A percentile compares a stretch with the other conserved stretches of the same genome.
Conservation (phyloP, 345 rosid genomes). For the Arabidopsis suecica region DNA sequence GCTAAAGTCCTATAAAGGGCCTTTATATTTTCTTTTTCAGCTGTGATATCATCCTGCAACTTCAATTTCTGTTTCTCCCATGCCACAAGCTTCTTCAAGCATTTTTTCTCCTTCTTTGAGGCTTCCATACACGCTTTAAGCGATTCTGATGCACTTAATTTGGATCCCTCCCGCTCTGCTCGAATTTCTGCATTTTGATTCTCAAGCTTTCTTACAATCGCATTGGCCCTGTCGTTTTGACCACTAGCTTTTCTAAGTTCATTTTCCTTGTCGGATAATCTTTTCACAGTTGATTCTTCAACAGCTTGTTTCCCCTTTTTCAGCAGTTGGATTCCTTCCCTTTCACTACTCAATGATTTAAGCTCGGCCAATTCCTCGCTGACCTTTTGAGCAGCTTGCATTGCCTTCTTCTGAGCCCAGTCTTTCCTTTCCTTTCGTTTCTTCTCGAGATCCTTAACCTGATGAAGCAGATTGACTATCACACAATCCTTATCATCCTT, state of each 20-base stretch:
- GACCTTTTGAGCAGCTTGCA: constrained; percentile 93
- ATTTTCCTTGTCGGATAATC: constrained; percentile 75
- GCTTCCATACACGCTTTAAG: constrained; percentile 65
- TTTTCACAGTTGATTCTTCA: constrained; percentile 80
- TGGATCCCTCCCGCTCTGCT: constrained; percentile 91
- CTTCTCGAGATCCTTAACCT: constrained; percentile 76
- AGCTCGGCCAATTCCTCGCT: constrained; percentile 79
- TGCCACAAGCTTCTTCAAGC: constrained; percentile 78
- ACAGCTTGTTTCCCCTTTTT: constrained; percentile 85
- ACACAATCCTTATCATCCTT: constrained; percentile 78
- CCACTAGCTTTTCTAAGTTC: constrained; percentile 72
- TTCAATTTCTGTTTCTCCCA: constrained; percentile 83
- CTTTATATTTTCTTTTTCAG: constrained; percentile 72
- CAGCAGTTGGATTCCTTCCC: constrained; percentile 72
- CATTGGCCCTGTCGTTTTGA: constrained; percentile 77
- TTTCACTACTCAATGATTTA: constrained; percentile 74
- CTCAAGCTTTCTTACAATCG: constrained; percentile 73
- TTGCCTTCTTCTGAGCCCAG: constrained; percentile 94
- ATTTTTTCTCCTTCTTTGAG: constrained; percentile 82
- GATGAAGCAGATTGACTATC: constrained; percentile 62
- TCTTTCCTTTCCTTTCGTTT: constrained; percentile 85
- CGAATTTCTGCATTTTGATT: constrained; percentile 88
- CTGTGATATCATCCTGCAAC: constrained; percentile 73
- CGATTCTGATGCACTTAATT: constrained; percentile 88
- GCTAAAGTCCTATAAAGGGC: constrained; percentile 58